Percentiles rank a stretch among this genome's conserved stretches.
Conservation (phyloP, 108 stramenopile species). For the Skeletonema tropicum region DNA sequence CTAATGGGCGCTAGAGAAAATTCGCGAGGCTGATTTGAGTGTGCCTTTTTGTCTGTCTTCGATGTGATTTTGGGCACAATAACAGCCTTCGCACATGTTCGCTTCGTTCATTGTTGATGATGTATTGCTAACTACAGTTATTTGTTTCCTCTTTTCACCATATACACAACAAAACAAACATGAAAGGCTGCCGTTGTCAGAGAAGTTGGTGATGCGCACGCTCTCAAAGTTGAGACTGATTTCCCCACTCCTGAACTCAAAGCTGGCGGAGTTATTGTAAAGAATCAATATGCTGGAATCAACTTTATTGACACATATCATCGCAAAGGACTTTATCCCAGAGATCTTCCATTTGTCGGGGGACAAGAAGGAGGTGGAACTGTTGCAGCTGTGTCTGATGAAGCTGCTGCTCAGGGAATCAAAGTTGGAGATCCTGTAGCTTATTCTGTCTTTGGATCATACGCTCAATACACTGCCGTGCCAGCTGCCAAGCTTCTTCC, state of each 20-base stretch:
- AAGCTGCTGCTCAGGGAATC: conserved; percentile 45
- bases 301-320: conserved; percentile 88
- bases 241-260: conserved; percentile 51
- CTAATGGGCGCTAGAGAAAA: conserved; percentile 43
- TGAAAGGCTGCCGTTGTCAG: conserved; percentile 73
- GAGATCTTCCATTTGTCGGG: conserved; percentile 61
- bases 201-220: conserved; percentile 67
- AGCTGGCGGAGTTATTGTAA: conserved; percentile 64
- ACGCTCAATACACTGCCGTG: conserved; percentile 66
- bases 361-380: conserved; percentile 82
- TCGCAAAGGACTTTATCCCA: conserved; percentile 74
- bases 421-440: conserved; percentile 59
- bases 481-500: conserved; percentile 51
- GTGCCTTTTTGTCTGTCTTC: conserved; percentile 25
- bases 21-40: conserved; percentile 33
- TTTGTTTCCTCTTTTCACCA: not conserved
- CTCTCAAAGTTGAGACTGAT: conserved; percentile 58
- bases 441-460: conserved; percentile 61
- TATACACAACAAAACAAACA: not conserved
- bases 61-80: conserved; percentile 34
- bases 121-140: conserved; percentile 2
- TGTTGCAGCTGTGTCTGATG: conserved; percentile 52
- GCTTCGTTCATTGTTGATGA: conserved; percentile 1
- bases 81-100: conserved; percentile 31
- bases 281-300: conserved; percentile 74